phyloP scores from a whole-genome alignment of 495 filamentous ascomycete species.

The Penicillium waksmanii region DNA sequence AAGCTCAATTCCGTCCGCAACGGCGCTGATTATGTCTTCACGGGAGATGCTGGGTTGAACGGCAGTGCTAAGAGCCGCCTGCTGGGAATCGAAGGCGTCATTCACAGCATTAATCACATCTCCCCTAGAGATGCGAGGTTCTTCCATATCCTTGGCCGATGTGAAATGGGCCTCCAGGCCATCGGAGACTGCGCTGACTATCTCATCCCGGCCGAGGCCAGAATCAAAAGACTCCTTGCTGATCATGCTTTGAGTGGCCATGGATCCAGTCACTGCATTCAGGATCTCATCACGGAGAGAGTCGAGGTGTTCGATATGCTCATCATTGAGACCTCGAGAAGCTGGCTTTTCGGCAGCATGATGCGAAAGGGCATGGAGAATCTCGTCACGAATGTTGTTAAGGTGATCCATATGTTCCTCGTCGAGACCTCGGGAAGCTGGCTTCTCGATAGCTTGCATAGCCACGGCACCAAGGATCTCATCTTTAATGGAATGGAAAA shows the following conservation, averaged over 20 bases:
- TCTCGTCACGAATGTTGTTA: conserved; percentile 28
- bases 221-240: conserved; percentile 52
- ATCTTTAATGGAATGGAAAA: conserved; percentile 29
- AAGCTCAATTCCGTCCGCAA: conserved; percentile 53
- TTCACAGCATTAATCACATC: conserved; percentile 59
- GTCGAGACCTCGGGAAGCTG: conserved; percentile 20
- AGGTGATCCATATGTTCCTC: conserved; percentile 14
- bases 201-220: conserved; percentile 52
- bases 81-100: conserved; percentile 55
- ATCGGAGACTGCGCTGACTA: conserved; percentile 47
- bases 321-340: conserved; percentile 24
- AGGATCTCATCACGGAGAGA: conserved; percentile 46
- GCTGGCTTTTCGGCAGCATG: conserved; percentile 54
- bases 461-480: conserved; percentile 44
- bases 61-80: conserved; percentile 34
- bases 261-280: conserved; percentile 40
- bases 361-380: conserved; percentile 49
- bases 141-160: conserved; percentile 40
- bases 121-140: conserved; percentile 46
- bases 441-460: conserved; percentile 2
- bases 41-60: conserved; percentile 26
- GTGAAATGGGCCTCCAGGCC: conserved; percentile 47
- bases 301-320: conserved; percentile 33
- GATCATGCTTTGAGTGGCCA: conserved; percentile 48
- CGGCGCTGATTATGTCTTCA: conserved; percentile 54